Evolutionary conservation across 2,329 filamentous ascomycete species (phyloP).

Genomic region (Fusarium robinianum): DNA sequence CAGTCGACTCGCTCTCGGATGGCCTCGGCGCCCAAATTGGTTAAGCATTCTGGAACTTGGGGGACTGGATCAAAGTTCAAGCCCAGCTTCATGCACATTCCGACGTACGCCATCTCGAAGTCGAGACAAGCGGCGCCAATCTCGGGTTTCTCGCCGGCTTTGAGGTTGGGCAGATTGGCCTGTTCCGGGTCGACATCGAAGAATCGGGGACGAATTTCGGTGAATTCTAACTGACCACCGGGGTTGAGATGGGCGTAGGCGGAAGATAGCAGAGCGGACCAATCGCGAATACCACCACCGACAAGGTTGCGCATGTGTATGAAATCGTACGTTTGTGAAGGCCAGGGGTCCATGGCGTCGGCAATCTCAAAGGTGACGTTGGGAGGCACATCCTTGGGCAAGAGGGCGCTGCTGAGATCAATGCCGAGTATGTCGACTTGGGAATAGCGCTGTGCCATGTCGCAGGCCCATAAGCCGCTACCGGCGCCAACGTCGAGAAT

Average conservation of each 20-base stretch:
- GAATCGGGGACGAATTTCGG: conserved; percentile 47
- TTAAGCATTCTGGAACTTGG: conserved; percentile 41
- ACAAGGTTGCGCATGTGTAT: conserved; percentile 50
- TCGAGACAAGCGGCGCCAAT: conserved; percentile 40
- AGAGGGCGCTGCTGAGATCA: conserved; percentile 48
- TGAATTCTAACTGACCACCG: conserved; percentile 51
- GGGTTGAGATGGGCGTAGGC: conserved; percentile 49
- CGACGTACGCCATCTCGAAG: conserved; percentile 41
- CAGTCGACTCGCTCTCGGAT: conserved; percentile 48
- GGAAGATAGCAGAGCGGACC: conserved; percentile 42
- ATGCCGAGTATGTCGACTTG: conserved; percentile 47
- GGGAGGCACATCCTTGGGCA: conserved; percentile 54
- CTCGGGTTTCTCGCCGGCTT: conserved; percentile 23
- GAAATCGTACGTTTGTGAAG: conserved; percentile 44
- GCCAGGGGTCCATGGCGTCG: conserved; percentile 57
- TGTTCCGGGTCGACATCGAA: conserved; percentile 44
- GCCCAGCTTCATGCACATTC: conserved; percentile 36
- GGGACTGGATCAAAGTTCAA: conserved; percentile 49
- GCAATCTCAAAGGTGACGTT: conserved; percentile 64
- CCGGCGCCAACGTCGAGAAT: conserved; percentile 51
- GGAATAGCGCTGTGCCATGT: conserved; percentile 48
- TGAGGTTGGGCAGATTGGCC: conserved; percentile 18
- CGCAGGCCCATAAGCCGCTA: conserved; percentile 49
- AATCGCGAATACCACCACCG: conserved; percentile 51
- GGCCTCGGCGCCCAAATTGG: conserved; percentile 46